phyloP scores from a whole-genome alignment of 148 eudicot species.

The Persicaria maculosa region DNA sequence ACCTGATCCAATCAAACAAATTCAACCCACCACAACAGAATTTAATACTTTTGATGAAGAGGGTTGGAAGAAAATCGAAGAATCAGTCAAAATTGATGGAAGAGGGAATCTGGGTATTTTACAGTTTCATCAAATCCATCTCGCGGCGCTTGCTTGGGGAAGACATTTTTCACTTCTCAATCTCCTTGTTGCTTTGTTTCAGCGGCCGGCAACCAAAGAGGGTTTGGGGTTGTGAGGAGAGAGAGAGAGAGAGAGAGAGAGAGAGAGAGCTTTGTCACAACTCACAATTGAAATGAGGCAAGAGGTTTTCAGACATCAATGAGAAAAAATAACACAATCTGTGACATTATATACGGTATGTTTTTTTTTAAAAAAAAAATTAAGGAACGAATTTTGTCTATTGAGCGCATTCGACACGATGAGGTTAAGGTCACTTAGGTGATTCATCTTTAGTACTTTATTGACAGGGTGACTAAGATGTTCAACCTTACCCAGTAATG shows the following conservation, averaged over 20 bases:
- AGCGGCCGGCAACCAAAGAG: neutral
- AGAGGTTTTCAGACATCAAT: neutral
- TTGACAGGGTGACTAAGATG: no score
- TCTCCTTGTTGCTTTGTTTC: constrained; percentile 12
- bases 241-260: neutral
- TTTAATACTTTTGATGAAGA: neutral
- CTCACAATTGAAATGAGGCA: neutral
- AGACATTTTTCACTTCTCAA: constrained; percentile 31
- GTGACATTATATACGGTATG: neutral
- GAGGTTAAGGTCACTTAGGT: no score
- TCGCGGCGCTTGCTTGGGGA: constrained; percentile 67
- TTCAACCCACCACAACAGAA: constrained; percentile 6
- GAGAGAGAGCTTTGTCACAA: constrained; percentile 10
- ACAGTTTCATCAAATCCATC: constrained; percentile 72
- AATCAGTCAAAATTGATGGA: neutral
- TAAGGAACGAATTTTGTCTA: no score
- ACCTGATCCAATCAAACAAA: constrained; percentile 27
- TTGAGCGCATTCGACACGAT: no score
- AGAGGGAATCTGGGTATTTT: constrained; percentile 11
- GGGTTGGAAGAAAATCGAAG: neutral
- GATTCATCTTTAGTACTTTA: no score
- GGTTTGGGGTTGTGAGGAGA: neutral
- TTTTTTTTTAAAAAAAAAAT: neutral
- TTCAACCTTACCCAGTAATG: no score
- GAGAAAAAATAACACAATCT: neutral